Conservation (phyloP, 495 filamentous ascomycete genomes). For the Aspergillus ostianus region DNA sequence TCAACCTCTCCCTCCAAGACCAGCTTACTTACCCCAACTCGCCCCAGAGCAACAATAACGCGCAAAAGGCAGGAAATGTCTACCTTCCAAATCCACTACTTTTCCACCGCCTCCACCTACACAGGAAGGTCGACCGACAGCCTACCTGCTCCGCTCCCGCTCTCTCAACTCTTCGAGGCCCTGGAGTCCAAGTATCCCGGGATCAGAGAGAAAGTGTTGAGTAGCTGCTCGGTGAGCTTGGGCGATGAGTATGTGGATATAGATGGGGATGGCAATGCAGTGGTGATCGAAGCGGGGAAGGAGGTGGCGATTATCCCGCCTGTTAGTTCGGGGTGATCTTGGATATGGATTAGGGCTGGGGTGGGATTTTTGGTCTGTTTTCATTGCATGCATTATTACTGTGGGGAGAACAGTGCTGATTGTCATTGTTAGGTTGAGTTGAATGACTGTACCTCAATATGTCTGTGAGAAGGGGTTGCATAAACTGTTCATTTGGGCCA, state of each 20-base stretch:
- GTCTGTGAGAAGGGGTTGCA: too few species aligned
- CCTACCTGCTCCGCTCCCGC: constrained; percentile 68
- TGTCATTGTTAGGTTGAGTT: too few species aligned
- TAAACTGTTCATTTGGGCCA: too few species aligned
- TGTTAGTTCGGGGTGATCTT: constrained; percentile 64
- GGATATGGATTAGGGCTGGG: not conserved
- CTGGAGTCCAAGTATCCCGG: constrained; percentile 81
- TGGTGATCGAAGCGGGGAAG: constrained; percentile 67
- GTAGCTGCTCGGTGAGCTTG: constrained; percentile 77
- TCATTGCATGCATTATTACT: too few species aligned
- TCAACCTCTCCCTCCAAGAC: too few species aligned
- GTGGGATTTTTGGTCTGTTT: too few species aligned
- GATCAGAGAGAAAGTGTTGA: constrained; percentile 70
- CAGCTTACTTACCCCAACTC: too few species aligned
- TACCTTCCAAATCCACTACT: constrained; percentile 79
- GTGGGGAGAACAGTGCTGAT: not conserved
- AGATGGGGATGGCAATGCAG: constrained; percentile 25
- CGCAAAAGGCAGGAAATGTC: too few species aligned
- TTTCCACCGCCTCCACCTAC: constrained; percentile 73
- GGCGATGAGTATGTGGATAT: constrained; percentile 89
- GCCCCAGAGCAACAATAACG: too few species aligned
- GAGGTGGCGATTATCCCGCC: constrained; percentile 96
- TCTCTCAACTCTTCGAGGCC: constrained; percentile 61
- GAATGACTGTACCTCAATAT: too few species aligned
- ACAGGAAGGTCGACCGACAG: constrained; percentile 69